These are phyloP conservation scores for Rhodotorula sp. DNA, from an alignment of 1,284 basidiomycete species.

Conservation along the genomic window DNA sequence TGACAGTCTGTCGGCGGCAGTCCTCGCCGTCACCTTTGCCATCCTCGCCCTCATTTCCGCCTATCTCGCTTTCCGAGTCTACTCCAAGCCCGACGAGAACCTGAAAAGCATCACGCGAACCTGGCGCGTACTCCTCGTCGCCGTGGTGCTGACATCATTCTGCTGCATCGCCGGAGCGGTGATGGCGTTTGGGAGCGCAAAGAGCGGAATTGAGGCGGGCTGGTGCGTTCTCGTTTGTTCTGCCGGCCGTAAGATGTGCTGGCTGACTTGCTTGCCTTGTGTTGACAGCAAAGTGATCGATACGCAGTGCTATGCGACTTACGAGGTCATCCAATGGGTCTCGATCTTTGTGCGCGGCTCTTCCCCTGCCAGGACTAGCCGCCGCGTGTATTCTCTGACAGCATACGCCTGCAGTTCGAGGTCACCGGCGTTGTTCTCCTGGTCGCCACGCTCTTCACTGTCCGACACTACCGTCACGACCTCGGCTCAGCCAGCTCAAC, in stretches of 20 bases:
- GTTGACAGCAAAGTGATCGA: constrained; percentile 4
- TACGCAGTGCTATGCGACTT: constrained; percentile 7
- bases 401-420: background rate
- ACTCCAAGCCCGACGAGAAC: too few relatives aligned
- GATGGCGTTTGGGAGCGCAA: background rate
- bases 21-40: background rate
- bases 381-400: background rate
- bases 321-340: background rate
- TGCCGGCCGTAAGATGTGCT: too few relatives aligned
- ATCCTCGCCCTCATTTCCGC: background rate
- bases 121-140: too few relatives aligned
- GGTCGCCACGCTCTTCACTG: background rate
- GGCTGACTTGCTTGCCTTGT: background rate
- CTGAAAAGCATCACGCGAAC: too few relatives aligned
- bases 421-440: background rate
- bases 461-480: background rate
- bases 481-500: background rate
- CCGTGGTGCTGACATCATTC: background rate
- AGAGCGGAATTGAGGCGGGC: constrained; percentile 1
- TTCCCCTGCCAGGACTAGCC: background rate
- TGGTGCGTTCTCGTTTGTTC: constrained; percentile 9
- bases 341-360: constrained; percentile 10
- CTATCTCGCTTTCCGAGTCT: constrained; percentile 1
- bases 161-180: background rate
- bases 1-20: background rate